Percentiles rank a stretch among this genome's conserved stretches.
Evolutionary conservation across 495 filamentous ascomycete species (phyloP).

Genomic region (Xanthoparmelia taractica): DNA sequence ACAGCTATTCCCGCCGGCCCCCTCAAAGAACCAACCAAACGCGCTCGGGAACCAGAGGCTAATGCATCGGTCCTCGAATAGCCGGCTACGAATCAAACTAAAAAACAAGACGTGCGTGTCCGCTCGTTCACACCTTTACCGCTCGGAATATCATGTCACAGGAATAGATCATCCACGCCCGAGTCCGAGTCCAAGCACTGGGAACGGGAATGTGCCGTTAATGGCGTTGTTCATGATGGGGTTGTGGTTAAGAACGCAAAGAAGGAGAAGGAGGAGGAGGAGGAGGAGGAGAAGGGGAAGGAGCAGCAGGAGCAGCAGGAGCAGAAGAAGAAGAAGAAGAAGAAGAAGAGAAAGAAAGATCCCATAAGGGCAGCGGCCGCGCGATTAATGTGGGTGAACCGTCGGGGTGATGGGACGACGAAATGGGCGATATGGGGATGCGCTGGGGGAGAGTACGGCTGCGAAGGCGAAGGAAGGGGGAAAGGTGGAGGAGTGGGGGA

Average conservation of each 20-base stretch:
- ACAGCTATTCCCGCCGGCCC: not conserved
- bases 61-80: not conserved
- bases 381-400: slow-evolving; percentile 17
- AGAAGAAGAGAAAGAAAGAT: slow-evolving; percentile 44
- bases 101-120: not conserved
- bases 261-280: slow-evolving; percentile 31
- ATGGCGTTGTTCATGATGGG: slow-evolving; percentile 32
- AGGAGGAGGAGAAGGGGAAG: slow-evolving; percentile 42
- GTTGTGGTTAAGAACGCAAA: too few species aligned
- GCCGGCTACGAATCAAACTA: not conserved
- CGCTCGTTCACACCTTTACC: not conserved
- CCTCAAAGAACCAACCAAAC: not conserved
- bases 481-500: not conserved
- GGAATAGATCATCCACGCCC: too few species aligned
- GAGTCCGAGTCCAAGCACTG: too few species aligned
- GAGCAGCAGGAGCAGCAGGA: too few species aligned
- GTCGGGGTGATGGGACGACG: slow-evolving; percentile 14
- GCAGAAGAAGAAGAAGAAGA: slow-evolving; percentile 24
- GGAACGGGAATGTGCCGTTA: not conserved
- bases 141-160: not conserved
- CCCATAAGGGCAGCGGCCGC: slow-evolving; percentile 43
- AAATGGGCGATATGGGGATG: slow-evolving; percentile 12
- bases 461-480: not conserved
- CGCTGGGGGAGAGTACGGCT: slow-evolving; percentile 1
- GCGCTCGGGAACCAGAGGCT: not conserved